Conservation (phyloP, 208 protist genomes). For the Strigomonas galati region DNA sequence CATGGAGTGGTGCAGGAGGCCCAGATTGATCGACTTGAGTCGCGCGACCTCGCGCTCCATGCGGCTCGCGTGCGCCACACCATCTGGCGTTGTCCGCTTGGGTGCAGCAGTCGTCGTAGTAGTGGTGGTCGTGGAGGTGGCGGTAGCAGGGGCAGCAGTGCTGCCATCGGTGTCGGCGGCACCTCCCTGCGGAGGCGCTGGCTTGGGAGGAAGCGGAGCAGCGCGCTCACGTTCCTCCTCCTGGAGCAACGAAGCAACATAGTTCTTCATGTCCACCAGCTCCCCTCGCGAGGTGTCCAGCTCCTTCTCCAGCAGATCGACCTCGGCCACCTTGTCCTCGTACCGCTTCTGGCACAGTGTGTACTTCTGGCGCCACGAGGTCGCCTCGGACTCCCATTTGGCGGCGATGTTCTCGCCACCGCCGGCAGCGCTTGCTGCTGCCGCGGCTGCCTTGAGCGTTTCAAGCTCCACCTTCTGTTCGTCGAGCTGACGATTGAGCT, state of each 20-base stretch:
- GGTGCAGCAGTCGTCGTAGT: not conserved
- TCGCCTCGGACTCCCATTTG: conserved; percentile 69
- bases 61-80: conserved; percentile 20
- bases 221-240: not conserved
- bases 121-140: not conserved
- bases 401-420: conserved; percentile 11
- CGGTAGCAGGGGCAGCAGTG: not conserved
- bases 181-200: not conserved
- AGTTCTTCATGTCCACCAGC: conserved; percentile 37
- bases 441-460: conserved; percentile 13
- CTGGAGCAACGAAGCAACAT: conserved; percentile 34
- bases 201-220: too few relatives aligned
- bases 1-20: conserved; percentile 71
- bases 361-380: conserved; percentile 77
- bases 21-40: conserved; percentile 85
- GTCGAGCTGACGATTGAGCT: conserved; percentile 52
- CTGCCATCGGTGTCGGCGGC: not conserved
- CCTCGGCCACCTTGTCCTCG: conserved; percentile 64
- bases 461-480: conserved; percentile 23
- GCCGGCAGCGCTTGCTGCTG: conserved; percentile 8
- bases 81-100: conserved; percentile 6
- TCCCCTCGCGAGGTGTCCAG: conserved; percentile 53
- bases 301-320: conserved; percentile 66
- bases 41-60: conserved; percentile 71
- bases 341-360: conserved; percentile 53